These are phyloP conservation scores for Solanum chacoense DNA, from an alignment of 305 asterid species.

Conservation along the genomic window DNA sequence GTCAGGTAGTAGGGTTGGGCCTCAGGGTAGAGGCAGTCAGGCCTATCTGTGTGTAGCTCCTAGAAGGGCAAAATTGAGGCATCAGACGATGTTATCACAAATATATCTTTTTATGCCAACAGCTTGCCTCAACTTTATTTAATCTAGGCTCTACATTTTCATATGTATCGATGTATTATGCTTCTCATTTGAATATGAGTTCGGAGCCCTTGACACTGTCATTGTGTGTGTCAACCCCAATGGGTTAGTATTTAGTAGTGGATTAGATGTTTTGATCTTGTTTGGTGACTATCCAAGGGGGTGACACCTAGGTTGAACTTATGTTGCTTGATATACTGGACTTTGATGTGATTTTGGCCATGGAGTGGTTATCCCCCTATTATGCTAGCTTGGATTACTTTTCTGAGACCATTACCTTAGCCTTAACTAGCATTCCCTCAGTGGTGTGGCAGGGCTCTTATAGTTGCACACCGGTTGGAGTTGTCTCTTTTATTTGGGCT, in stretches of 20 bases:
- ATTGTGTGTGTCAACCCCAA: not conserved
- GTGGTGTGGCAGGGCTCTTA: not conserved
- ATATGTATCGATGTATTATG: not conserved
- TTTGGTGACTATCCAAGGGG: not conserved
- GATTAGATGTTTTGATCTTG: not conserved
- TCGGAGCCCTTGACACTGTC: not conserved
- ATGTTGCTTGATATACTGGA: not conserved
- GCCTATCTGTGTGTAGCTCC: not conserved
- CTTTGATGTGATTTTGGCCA: not conserved
- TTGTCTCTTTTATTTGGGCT: not conserved
- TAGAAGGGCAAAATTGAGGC: not conserved
- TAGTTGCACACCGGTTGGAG: not conserved
- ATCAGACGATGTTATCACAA: not conserved
- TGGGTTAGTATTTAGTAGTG: not conserved
- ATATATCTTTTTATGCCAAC: not conserved
- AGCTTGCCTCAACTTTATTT: not conserved
- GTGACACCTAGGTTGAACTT: not conserved
- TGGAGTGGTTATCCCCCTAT: not conserved
- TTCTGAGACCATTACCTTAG: not conserved
- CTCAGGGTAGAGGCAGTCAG: not conserved
- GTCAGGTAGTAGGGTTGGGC: not conserved
- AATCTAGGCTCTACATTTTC: not conserved
- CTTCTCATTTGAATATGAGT: not conserved
- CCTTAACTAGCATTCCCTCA: not conserved
- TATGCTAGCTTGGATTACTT: not conserved